Conservation (phyloP, 1,284 basidiomycete genomes). For the Volvariella volvacea region DNA sequence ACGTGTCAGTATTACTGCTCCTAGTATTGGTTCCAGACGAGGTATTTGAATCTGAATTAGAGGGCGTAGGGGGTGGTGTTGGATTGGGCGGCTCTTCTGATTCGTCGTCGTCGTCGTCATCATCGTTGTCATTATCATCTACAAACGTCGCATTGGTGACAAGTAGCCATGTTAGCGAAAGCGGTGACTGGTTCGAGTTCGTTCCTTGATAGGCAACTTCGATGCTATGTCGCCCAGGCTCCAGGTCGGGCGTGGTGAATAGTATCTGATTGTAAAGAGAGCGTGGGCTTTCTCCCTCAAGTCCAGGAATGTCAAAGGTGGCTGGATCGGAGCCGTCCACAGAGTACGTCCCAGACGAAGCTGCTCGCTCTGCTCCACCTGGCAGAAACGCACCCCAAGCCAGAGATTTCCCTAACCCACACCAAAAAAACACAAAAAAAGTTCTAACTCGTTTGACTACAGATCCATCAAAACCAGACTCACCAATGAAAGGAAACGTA, state of each 20-base stretch:
- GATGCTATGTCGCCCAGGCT: not conserved
- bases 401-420: not conserved
- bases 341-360: not conserved
- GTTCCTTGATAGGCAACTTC: not conserved
- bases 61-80: too few species aligned
- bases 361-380: not conserved
- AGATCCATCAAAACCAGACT: not conserved
- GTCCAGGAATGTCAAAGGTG: not conserved
- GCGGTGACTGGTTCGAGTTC: not conserved
- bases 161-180: not conserved
- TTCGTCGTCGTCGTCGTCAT: too few species aligned
- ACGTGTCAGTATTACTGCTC: too few species aligned
- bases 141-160: not conserved
- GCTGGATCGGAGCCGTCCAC: not conserved
- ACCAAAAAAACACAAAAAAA: not conserved
- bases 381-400: not conserved
- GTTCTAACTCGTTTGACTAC: too few species aligned
- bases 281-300: not conserved
- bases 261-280: not conserved
- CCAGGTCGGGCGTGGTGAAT: not conserved
- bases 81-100: too few species aligned
- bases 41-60: too few species aligned
- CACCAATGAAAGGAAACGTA: not conserved
- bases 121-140: too few species aligned
- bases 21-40: too few species aligned